Evolutionary conservation across 225 moss, liverwort and hornwort species (phyloP), one percentile per base, ranked within the genome.

Genomic region (Sphagnum tenellum): DNA sequence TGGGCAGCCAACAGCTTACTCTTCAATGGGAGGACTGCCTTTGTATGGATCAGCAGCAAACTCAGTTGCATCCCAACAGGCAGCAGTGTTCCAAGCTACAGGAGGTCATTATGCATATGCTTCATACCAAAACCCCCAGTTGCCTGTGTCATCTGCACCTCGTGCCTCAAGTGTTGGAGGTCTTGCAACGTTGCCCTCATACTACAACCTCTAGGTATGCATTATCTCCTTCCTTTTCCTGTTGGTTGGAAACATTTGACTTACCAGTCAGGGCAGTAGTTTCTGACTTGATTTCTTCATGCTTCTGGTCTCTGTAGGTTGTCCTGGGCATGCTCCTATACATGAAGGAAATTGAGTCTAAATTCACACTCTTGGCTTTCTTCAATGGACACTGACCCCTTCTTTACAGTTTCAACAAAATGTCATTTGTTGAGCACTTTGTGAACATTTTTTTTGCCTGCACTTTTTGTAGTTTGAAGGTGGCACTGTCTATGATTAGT

Each of bases 91-190:
- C 68, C 94, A 95, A 72, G 91, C 73, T 52, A 84, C 86, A 58
- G 86, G 91, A 49, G 89, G 84, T 45, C 91, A 91, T 55, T 95
- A 91, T 52, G 89, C 83, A 51, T 95, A 89, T 78, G 86, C 88
- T 50, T 79, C 91, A 44, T 95, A 95, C 63, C 85, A 78, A 67
- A 95, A 91, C 62, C 67, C 88, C 29, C 91, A 84, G 72, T 82
- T 95, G 8, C 82, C 83, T 64, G 80, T 79, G 6, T 86, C 91
- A 48, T 81, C 91, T 29, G 84, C 94, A 45, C 88, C 89, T 62
- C 94, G 91, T 51, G 88, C 79, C 55, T 80, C 89, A 12, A 73
- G 84, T 10, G 91, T 82, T 48, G 89, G 84, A 59, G 87, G 79
- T 59, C 82, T 95, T 56, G 68, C 81, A 13, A 86, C 89, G 64